Percentiles rank a stretch among this genome's conserved stretches.
phyloP scores from a whole-genome alignment of 352 stramenopile species.

The Phytophthora chlamydospora region DNA sequence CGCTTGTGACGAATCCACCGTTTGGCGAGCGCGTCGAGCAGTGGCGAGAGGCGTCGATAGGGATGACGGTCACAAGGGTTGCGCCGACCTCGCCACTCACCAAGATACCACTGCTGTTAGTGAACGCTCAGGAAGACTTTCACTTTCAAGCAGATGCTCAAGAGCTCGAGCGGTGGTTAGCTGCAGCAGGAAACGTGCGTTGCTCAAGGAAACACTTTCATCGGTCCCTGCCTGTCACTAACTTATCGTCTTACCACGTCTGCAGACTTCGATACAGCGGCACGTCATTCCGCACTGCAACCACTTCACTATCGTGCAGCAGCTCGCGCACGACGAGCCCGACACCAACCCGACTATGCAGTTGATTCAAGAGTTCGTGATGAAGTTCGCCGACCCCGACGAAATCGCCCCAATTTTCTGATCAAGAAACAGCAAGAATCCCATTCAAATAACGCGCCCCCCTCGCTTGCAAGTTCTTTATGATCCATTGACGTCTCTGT shows the following conservation, averaged over 20 bases:
- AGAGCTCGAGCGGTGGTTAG: constrained; percentile 71
- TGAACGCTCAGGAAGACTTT: constrained; percentile 82
- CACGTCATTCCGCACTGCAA: constrained; percentile 60
- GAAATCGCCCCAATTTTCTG: constrained; percentile 6
- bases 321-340: constrained; percentile 45
- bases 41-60: constrained; percentile 78
- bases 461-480: constrained; percentile 19
- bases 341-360: constrained; percentile 49
- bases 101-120: constrained; percentile 56
- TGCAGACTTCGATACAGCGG: constrained; percentile 44
- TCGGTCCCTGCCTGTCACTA: constrained; percentile 1
- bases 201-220: background rate
- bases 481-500: constrained; percentile 17
- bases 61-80: constrained; percentile 45
- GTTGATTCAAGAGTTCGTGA: constrained; percentile 55
- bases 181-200: constrained; percentile 59
- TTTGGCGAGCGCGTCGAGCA: constrained; percentile 73
- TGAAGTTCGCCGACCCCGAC: constrained; percentile 15
- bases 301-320: constrained; percentile 77
- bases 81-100: constrained; percentile 48
- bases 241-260: background rate
- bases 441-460: background rate
- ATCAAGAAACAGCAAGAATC: constrained; percentile 7
- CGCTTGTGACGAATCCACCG: constrained; percentile 65
- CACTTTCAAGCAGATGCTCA: constrained; percentile 76